A percentile compares a stretch with the other conserved stretches of the same genome.
Conservation (phyloP, 108 stramenopile genomes). For the Cyclotella kingstonii region DNA sequence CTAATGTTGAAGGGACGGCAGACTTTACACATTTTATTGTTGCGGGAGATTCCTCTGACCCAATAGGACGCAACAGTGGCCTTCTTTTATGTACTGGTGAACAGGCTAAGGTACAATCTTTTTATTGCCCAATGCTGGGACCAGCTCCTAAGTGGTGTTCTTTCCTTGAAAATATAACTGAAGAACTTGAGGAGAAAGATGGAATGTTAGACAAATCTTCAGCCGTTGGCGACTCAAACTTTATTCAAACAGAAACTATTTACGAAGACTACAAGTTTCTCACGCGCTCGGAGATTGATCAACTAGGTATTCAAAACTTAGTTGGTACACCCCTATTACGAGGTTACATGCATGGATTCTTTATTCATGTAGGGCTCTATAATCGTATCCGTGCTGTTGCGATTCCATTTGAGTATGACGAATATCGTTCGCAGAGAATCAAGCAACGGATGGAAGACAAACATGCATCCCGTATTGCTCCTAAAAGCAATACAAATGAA, state of each 20-base stretch:
- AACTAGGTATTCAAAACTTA: conserved; percentile 90
- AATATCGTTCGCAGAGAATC: conserved; percentile 91
- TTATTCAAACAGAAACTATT: conserved; percentile 71
- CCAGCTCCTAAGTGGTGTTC: conserved; percentile 97
- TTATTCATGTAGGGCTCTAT: conserved; percentile 95
- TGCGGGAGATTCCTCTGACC: conserved; percentile 81
- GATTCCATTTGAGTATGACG: conserved; percentile 97
- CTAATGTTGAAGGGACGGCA: conserved; percentile 93
- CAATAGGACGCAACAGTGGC: conserved; percentile 81
- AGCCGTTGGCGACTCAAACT: conserved; percentile 24
- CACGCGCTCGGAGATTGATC: conserved; percentile 89
- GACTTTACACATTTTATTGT: conserved; percentile 89
- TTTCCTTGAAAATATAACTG: conserved; percentile 96
- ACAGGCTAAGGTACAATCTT: conserved; percentile 91
- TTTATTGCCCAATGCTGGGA: conserved; percentile 94
- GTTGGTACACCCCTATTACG: conserved; percentile 94
- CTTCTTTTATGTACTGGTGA: conserved; percentile 93
- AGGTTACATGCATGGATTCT: conserved; percentile 99
- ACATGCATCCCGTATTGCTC: conserved; percentile 81
- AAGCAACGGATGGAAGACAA: conserved; percentile 89
- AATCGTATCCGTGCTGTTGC: conserved; percentile 89
- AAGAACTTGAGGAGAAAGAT: conserved; percentile 97
- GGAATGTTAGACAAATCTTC: conserved; percentile 49
- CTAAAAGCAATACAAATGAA: conserved; percentile 40
- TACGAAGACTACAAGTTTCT: conserved; percentile 99